Conservation (phyloP, 2,329 filamentous ascomycete genomes). For the Alternaria tenuissima region DNA sequence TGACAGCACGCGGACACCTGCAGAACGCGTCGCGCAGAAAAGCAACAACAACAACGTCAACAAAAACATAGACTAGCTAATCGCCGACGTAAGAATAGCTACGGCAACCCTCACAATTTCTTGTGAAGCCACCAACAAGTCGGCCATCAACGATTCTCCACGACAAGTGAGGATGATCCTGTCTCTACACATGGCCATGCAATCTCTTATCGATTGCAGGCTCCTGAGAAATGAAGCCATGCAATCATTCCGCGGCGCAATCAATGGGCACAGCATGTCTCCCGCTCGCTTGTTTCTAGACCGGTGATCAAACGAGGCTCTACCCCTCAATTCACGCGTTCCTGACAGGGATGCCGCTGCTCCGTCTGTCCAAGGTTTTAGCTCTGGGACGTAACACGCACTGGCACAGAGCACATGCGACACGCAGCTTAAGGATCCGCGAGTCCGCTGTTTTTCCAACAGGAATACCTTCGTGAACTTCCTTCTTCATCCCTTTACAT, state of each 20-base stretch:
- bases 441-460: not conserved
- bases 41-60: slow-evolving; percentile 3
- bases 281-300: slow-evolving; percentile 35
- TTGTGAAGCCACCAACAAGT: not conserved
- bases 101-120: slow-evolving; percentile 1
- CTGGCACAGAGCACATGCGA: slow-evolving; percentile 25
- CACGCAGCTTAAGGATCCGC: slow-evolving; percentile 18
- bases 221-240: slow-evolving; percentile 9
- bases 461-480: slow-evolving; percentile 6
- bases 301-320: slow-evolving; percentile 40
- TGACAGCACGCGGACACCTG: slow-evolving; percentile 8
- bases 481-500: slow-evolving; percentile 14
- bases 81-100: slow-evolving; percentile 5
- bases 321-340: slow-evolving; percentile 16
- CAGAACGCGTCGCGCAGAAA: slow-evolving; percentile 9
- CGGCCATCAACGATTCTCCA: not conserved
- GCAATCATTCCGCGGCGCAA: slow-evolving; percentile 28
- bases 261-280: slow-evolving; percentile 1
- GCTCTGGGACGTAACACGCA: slow-evolving; percentile 26
- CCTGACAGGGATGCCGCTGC: slow-evolving; percentile 15
- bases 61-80: not conserved
- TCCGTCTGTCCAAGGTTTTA: slow-evolving; percentile 9
- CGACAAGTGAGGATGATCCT: slow-evolving; percentile 6
- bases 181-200: not conserved
- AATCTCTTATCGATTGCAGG: slow-evolving; percentile 23